A percentile compares a stretch with the other conserved stretches of the same genome.
Conservation (phyloP, 2,329 filamentous ascomycete species). For the Samsoniella hepiali region DNA sequence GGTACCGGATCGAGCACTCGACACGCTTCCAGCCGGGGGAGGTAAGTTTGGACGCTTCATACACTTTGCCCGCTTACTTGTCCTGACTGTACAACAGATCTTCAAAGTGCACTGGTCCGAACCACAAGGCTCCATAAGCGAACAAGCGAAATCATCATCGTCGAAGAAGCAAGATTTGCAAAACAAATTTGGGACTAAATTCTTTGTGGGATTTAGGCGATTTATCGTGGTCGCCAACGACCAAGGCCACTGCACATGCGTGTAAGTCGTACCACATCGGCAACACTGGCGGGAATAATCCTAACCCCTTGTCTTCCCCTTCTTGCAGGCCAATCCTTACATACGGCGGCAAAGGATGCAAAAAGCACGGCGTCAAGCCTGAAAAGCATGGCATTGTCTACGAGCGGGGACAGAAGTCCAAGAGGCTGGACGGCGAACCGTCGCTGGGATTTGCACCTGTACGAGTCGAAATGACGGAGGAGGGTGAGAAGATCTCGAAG, state of each 20-base stretch:
- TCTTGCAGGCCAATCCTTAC: constrained; percentile 51
- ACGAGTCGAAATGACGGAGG: constrained; percentile 40
- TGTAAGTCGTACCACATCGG: constrained; percentile 40
- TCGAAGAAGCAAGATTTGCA: constrained; percentile 34
- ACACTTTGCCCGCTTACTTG: neutral
- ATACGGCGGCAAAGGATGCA: constrained; percentile 51
- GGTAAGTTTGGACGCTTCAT: constrained; percentile 28
- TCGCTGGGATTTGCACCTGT: constrained; percentile 47
- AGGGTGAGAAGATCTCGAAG: constrained; percentile 43
- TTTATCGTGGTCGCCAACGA: constrained; percentile 54
- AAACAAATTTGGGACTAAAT: constrained; percentile 35
- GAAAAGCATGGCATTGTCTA: constrained; percentile 53
- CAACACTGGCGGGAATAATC: neutral
- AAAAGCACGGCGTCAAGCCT: constrained; percentile 51
- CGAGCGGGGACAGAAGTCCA: constrained; percentile 33
- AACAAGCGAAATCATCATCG: constrained; percentile 29
- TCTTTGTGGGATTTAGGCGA: constrained; percentile 50
- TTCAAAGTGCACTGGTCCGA: constrained; percentile 57
- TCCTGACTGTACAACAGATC: constrained; percentile 36
- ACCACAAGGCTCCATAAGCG: constrained; percentile 40
- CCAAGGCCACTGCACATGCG: constrained; percentile 52
- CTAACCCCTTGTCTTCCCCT: constrained; percentile 16
- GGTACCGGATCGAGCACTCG: constrained; percentile 39
- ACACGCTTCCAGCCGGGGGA: constrained; percentile 40
- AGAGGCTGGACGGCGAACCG: constrained; percentile 40